Conservation (phyloP, 1,284 basidiomycete genomes). For the Volvariella surrecta region DNA sequence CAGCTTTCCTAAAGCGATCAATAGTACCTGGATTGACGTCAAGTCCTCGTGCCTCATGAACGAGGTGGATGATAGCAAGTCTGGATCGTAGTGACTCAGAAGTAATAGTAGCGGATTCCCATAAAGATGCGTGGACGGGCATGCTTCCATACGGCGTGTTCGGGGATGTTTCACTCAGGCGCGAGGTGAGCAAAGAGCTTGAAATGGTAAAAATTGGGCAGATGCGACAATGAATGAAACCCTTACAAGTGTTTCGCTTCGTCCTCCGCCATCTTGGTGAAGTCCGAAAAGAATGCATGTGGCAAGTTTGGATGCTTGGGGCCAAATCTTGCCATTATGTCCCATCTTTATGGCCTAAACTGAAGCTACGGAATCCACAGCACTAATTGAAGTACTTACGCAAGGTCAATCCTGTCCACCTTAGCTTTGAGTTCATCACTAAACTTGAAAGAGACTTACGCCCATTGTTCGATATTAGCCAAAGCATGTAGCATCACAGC, state of each 20-base stretch:
- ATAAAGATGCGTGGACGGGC: constrained; percentile 70
- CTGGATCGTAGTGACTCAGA: constrained; percentile 65
- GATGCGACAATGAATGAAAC: not conserved
- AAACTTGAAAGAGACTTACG: constrained; percentile 41
- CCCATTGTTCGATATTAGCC: constrained; percentile 91
- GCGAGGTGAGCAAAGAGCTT: constrained; percentile 46
- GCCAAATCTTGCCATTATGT: constrained; percentile 78
- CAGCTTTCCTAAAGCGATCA: constrained; percentile 62
- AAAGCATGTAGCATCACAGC: constrained; percentile 83
- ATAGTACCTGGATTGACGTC: constrained; percentile 87
- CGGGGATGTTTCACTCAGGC: constrained; percentile 55
- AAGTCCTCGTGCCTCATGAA: constrained; percentile 82
- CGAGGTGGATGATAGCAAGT: constrained; percentile 84
- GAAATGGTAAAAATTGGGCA: not conserved
- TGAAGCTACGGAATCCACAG: not conserved
- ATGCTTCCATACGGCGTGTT: constrained; percentile 71
- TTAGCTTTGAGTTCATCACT: not conserved
- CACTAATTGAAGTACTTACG: constrained; percentile 34
- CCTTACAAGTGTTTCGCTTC: constrained; percentile 73
- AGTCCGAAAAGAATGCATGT: constrained; percentile 71
- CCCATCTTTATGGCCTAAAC: constrained; percentile 43
- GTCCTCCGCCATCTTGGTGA: constrained; percentile 77
- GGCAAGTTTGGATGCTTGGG: constrained; percentile 52
- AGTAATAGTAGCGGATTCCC: constrained; percentile 77
- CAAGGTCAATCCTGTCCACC: constrained; percentile 58